These are phyloP conservation scores for Saccharomyces hybrid DNA, from an alignment of 1,139 yeast genomes.

Conservation along the genomic window DNA sequence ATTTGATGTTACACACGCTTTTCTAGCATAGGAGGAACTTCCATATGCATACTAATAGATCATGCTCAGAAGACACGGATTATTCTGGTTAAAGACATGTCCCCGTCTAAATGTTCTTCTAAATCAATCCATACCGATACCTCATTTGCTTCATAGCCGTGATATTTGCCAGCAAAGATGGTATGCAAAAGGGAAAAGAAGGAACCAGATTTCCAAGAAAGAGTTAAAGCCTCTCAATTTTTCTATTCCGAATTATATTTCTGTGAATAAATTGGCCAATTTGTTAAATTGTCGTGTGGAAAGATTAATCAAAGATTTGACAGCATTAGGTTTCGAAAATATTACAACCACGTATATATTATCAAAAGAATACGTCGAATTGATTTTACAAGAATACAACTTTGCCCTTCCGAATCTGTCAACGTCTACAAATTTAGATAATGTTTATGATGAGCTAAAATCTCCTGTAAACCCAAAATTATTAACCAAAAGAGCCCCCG, in stretches of 20 bases:
- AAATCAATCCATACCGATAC: background rate
- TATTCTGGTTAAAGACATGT: background rate
- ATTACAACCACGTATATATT: conserved; percentile 70
- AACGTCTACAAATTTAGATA: conserved; percentile 36
- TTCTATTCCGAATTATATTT: conserved; percentile 58
- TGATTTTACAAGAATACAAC: conserved; percentile 85
- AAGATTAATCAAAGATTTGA: conserved; percentile 49
- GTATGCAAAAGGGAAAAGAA: conserved; percentile 13
- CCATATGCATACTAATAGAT: background rate
- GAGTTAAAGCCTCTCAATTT: conserved; percentile 34
- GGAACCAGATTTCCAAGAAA: conserved; percentile 9
- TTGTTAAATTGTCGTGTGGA: conserved; percentile 58
- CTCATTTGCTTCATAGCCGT: background rate
- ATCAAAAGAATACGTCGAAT: conserved; percentile 75
- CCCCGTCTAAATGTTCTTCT: background rate
- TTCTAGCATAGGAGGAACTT: conserved; percentile 3
- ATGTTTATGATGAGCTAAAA: conserved; percentile 41
- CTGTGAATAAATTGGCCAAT: conserved; percentile 70
- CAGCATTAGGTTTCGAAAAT: conserved; percentile 67
- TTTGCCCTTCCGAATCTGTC: conserved; percentile 43
- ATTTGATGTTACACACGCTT: background rate
- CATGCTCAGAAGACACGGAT: conserved; percentile 1
- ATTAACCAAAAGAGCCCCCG: conserved; percentile 73
- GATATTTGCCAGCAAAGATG: conserved; percentile 1
- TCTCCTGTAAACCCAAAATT: conserved; percentile 37